Evolutionary conservation across 352 stramenopile species (phyloP).

Genomic region (Pythium brachiatum): DNA sequence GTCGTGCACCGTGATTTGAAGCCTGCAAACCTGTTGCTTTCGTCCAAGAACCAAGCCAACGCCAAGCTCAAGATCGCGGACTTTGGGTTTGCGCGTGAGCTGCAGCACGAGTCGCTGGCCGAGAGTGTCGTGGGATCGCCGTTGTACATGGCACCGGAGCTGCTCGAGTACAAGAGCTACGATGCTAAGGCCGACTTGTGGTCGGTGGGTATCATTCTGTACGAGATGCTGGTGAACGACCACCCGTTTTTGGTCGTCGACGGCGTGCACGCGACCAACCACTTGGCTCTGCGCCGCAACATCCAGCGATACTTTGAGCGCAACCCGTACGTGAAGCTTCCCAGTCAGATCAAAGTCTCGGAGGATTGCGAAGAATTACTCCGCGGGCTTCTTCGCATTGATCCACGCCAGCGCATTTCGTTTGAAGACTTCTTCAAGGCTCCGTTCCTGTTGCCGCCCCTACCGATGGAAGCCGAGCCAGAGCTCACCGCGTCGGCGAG

Average conservation of each 20-base stretch:
- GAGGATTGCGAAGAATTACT: constrained; percentile 63
- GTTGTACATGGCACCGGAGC: constrained; percentile 76
- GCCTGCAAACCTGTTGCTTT: constrained; percentile 71
- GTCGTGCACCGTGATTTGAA: constrained; percentile 80
- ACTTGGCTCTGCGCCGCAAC: constrained; percentile 70
- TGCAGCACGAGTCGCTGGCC: constrained; percentile 69
- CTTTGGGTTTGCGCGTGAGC: constrained; percentile 69
- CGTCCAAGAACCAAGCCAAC: constrained; percentile 56
- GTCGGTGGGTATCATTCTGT: constrained; percentile 80
- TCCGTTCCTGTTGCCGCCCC: constrained; percentile 58
- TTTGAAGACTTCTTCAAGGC: constrained; percentile 80
- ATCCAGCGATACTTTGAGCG: constrained; percentile 77
- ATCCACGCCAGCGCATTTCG: constrained; percentile 64
- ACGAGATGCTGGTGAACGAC: constrained; percentile 82
- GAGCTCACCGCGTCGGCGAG: constrained; percentile 46
- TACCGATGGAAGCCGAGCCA: constrained; percentile 26
- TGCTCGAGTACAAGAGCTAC: constrained; percentile 86
- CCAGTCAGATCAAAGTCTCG: constrained; percentile 50
- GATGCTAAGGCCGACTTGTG: constrained; percentile 80
- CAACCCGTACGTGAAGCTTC: constrained; percentile 48
- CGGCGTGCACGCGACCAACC: constrained; percentile 72
- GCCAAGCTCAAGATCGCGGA: constrained; percentile 83
- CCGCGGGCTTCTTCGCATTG: constrained; percentile 53
- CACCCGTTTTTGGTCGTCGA: constrained; percentile 78
- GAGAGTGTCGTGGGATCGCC: constrained; percentile 80